Evolutionary conservation across 352 stramenopile species (phyloP), one percentile per base, ranked within the genome.

Genomic region (Pythium chondricola): DNA sequence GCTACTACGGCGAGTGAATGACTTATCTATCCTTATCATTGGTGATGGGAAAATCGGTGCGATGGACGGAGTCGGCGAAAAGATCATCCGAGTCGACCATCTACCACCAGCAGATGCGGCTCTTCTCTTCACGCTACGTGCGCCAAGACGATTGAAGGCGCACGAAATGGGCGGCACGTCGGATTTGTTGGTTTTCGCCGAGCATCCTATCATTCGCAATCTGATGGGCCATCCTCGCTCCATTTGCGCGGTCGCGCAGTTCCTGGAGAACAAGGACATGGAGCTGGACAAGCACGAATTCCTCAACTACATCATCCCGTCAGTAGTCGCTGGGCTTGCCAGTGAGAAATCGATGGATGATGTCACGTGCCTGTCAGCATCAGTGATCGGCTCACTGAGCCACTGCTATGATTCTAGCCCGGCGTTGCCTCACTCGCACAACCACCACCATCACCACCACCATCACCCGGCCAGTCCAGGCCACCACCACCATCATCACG

Each of bases 211-310:
- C 48, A 74, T 91, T 32, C 72, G 78, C 13, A 71, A 57, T 13
- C 36, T 91, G 25, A 62, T 56, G 45, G 77, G 80, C 0, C 80
- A 91, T 35, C 77, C 80, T 6, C 61, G 74, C 14, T 83, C 71
- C 16, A 91, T 91, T 30, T 91, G 80, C 42, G 80, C 74, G 18
- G 78, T 91, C 5, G 80, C 80, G 8, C 80, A 91, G 47, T 88
- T 91, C 17, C 51, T 91, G 49, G 77, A 91, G 53, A 79, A 74
- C 32, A 88, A 87, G 43, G 80, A 91, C 48, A 85, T 91, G 73
- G 72, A 88, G 32, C 54, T 87, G n/a, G 80, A 91, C 37, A 74
- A 89, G 60, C 71, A 74, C 36, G 80, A 91, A 52, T 88, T 91
- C 37, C 52, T 91, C 16, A 70, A 74, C 44, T 91, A 88, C 55